Evolutionary conservation across 805 yeast species (phyloP).

Genomic region (Kodamaea leandrae): DNA sequence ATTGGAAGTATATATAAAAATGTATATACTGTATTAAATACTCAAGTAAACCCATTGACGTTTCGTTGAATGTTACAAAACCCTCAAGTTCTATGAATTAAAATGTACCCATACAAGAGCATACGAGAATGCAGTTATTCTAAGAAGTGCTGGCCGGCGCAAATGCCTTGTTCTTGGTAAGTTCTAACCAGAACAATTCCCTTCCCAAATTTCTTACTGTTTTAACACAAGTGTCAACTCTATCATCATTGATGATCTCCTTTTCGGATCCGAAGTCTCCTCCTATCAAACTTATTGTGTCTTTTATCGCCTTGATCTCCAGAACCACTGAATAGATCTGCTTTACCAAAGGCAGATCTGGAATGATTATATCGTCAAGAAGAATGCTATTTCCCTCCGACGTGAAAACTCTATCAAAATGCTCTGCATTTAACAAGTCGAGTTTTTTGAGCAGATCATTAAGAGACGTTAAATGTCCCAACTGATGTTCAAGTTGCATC

Average conservation of each 20-base stretch:
- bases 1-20: too few relatives aligned
- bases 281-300: constrained; percentile 57
- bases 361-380: constrained; percentile 36
- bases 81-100: too few relatives aligned
- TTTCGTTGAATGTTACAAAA: too few relatives aligned
- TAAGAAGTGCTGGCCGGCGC: neutral
- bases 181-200: constrained; percentile 42
- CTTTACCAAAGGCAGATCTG: constrained; percentile 37
- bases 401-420: constrained; percentile 18
- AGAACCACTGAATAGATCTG: constrained; percentile 66
- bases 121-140: too few relatives aligned
- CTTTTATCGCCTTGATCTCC: constrained; percentile 68
- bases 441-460: constrained; percentile 26
- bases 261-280: constrained; percentile 40
- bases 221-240: constrained; percentile 34
- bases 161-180: constrained; percentile 25
- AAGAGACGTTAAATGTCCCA: constrained; percentile 19
- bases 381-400: constrained; percentile 14
- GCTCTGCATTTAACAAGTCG: constrained; percentile 23
- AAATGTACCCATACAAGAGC: too few relatives aligned
- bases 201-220: constrained; percentile 36
- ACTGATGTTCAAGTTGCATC: constrained; percentile 26
- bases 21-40: too few relatives aligned
- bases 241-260: constrained; percentile 34
- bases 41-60: too few relatives aligned